A percentile compares a stretch with the other conserved stretches of the same genome.
Evolutionary conservation across 2,329 filamentous ascomycete genomes (phyloP).

Genomic region (Aureobasidium vineae): DNA sequence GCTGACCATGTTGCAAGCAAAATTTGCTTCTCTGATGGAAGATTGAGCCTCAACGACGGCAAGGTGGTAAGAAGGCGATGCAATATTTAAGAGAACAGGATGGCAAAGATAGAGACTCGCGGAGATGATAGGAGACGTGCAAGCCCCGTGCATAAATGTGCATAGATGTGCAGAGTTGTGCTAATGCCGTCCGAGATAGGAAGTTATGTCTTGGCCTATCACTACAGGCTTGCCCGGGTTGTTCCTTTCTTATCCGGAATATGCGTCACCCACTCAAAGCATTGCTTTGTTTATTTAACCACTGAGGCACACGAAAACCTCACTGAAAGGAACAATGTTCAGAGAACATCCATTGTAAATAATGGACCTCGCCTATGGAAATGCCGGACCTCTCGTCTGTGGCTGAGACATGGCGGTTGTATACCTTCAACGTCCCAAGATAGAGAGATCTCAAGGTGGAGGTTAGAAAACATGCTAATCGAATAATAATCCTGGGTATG

Average conservation of each 20-base stretch:
- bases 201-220: constrained; percentile 3
- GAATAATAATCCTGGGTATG: no score
- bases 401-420: no score
- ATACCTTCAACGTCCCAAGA: no score
- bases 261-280: not conserved
- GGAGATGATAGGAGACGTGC: not conserved
- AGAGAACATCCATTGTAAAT: no score
- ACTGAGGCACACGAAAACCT: no score
- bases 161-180: not conserved
- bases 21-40: not conserved
- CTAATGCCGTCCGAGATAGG: not conserved
- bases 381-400: no score
- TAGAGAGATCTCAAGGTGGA: no score
- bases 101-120: not conserved
- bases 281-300: not conserved
- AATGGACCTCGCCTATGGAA: no score
- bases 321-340: no score
- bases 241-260: not conserved
- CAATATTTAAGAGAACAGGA: no score
- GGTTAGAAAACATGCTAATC: no score
- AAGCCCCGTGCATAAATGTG: not conserved
- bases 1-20: not conserved
- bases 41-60: not conserved
- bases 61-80: not conserved
- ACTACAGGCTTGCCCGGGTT: not conserved